Conservation (phyloP, 2,329 filamentous ascomycete genomes). For the Microdochium bolleyi region DNA sequence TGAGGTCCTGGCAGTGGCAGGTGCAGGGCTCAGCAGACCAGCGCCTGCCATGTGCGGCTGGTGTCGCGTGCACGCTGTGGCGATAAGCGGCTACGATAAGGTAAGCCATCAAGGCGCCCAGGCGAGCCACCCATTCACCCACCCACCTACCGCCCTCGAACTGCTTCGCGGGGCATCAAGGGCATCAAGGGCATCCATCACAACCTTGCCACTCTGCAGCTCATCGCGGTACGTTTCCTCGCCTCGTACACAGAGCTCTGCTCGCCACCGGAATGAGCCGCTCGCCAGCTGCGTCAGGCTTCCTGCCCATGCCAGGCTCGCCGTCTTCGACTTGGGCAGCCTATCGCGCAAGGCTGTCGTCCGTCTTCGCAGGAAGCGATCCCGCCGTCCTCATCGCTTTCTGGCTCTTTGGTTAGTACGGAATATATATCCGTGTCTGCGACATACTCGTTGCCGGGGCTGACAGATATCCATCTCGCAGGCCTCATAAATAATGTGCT, state of each 20-base stretch:
- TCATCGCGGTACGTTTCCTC: neutral
- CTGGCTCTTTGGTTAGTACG: slow-evolving; percentile 76
- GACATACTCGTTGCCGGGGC: neutral
- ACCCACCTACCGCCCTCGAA: too few relatives aligned
- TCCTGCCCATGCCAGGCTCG: slow-evolving; percentile 50
- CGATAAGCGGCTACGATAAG: too few relatives aligned
- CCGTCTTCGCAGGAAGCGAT: slow-evolving; percentile 60
- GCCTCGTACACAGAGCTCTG: neutral
- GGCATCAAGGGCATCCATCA: too few relatives aligned
- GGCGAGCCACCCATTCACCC: too few relatives aligned
- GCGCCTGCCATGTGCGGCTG: neutral
- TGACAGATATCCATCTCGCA: slow-evolving; percentile 22
- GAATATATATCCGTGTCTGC: neutral
- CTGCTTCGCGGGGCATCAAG: too few relatives aligned
- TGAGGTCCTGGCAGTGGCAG: neutral
- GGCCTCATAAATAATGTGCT: slow-evolving; percentile 94
- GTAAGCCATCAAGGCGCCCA: too few relatives aligned
- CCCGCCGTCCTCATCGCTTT: slow-evolving; percentile 71
- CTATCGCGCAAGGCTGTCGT: slow-evolving; percentile 58
- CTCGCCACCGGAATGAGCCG: slow-evolving; percentile 17
- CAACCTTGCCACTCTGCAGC: neutral
- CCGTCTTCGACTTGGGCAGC: slow-evolving; percentile 63
- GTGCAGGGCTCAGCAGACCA: neutral
- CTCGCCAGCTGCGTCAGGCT: slow-evolving; percentile 31
- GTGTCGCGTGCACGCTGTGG: neutral